Percentiles rank a stretch among this genome's conserved stretches.
Evolutionary conservation across 805 yeast genomes (phyloP).

Genomic region (Starmerella floris): DNA sequence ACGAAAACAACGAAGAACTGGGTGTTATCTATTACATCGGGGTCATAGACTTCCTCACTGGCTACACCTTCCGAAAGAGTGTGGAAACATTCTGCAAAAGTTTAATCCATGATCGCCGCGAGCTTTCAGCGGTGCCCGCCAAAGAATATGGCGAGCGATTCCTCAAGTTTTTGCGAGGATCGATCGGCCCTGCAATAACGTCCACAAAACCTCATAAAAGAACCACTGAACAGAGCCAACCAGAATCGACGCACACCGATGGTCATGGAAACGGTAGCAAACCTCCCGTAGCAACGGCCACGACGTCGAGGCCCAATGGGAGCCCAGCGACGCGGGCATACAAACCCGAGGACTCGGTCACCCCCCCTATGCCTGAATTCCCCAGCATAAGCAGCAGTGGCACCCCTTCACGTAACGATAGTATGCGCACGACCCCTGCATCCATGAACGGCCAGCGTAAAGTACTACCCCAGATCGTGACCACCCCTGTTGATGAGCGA

Average conservation of each 20-base stretch:
- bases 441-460: too few relatives aligned
- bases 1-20: constrained; percentile 45
- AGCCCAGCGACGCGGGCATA: too few relatives aligned
- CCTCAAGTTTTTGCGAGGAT: constrained; percentile 43
- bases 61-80: constrained; percentile 42
- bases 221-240: not conserved
- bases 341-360: too few relatives aligned
- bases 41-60: constrained; percentile 84
- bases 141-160: constrained; percentile 81
- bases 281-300: too few relatives aligned
- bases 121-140: constrained; percentile 84
- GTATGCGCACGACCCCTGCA: too few relatives aligned
- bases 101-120: constrained; percentile 49
- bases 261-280: not conserved
- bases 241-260: not conserved
- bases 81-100: constrained; percentile 80
- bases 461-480: not conserved
- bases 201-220: constrained; percentile 8
- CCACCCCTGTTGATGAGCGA: not conserved
- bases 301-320: too few relatives aligned
- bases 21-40: constrained; percentile 77
- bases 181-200: constrained; percentile 19
- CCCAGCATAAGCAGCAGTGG: too few relatives aligned
- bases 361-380: too few relatives aligned
- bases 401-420: too few relatives aligned